Evolutionary conservation across 495 filamentous ascomycete species (phyloP).

Genomic region (Articulospora tetracladia): DNA sequence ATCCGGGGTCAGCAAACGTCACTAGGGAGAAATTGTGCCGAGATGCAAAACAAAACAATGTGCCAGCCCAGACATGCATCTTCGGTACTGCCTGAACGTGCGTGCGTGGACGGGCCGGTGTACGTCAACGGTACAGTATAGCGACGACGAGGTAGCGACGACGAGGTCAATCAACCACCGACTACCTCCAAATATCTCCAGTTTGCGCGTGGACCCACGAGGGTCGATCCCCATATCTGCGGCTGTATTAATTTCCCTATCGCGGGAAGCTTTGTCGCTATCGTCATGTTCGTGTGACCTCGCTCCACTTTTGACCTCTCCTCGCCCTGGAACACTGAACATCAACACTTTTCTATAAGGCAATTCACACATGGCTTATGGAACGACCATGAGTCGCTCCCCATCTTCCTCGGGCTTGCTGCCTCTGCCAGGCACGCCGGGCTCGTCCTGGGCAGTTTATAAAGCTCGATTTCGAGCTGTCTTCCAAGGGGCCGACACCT

Average conservation of each 20-base stretch:
- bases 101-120: too few species aligned
- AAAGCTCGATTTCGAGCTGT: constrained; percentile 56
- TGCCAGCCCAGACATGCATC: too few species aligned
- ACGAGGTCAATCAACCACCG: neutral
- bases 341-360: neutral
- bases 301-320: neutral
- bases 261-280: neutral
- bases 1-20: neutral
- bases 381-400: constrained; percentile 24
- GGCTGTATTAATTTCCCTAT: neutral
- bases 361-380: constrained; percentile 7
- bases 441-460: constrained; percentile 69
- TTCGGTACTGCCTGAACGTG: too few species aligned
- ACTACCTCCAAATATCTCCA: neutral
- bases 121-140: too few species aligned
- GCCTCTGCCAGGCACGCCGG: constrained; percentile 69
- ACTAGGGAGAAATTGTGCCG: too few species aligned
- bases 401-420: constrained; percentile 48
- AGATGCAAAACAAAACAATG: too few species aligned
- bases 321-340: neutral
- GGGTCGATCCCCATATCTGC: neutral
- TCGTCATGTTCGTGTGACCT: constrained; percentile 9
- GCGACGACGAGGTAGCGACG: constrained; percentile 13
- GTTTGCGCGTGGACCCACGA: neutral
- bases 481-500: constrained; percentile 64